Evolutionary conservation across 2,329 filamentous ascomycete genomes (phyloP).

Genomic region (Aspergillus luchuensis): DNA sequence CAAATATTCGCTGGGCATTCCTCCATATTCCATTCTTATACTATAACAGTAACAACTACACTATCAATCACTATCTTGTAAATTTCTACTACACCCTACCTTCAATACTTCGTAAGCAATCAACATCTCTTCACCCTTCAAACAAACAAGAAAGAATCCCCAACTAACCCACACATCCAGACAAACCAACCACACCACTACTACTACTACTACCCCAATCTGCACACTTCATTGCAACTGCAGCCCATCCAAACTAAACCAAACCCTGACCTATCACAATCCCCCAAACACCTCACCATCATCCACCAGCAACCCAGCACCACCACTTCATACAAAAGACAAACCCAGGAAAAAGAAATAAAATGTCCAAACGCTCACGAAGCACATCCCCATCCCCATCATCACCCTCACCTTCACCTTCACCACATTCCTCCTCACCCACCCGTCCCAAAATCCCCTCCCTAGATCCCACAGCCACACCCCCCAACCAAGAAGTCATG

Average conservation of each 20-base stretch:
- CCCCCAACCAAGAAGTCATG: slow-evolving; percentile 57
- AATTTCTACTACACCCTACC: no score
- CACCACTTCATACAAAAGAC: no score
- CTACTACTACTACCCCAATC: background rate
- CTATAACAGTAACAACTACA: no score
- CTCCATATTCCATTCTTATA: background rate
- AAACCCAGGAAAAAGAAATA: background rate
- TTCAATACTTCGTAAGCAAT: no score
- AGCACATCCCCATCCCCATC: slow-evolving; percentile 42
- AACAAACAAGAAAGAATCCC: no score
- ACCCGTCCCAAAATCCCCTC: slow-evolving; percentile 59
- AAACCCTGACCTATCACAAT: slow-evolving; percentile 8
- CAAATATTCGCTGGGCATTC: background rate
- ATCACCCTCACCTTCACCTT: slow-evolving; percentile 19
- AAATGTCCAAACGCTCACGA: slow-evolving; percentile 66
- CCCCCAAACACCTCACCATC: background rate
- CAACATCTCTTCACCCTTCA: no score
- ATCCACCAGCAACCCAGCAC: background rate
- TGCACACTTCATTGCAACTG: background rate
- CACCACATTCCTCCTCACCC: no score
- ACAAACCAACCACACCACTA: background rate
- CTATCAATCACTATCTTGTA: no score
- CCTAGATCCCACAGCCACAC: slow-evolving; percentile 50
- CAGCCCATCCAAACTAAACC: background rate
- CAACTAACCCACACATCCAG: background rate